phyloP scores from a whole-genome alignment of 2,329 filamentous ascomycete species.

The Fusarium liriodendri region DNA sequence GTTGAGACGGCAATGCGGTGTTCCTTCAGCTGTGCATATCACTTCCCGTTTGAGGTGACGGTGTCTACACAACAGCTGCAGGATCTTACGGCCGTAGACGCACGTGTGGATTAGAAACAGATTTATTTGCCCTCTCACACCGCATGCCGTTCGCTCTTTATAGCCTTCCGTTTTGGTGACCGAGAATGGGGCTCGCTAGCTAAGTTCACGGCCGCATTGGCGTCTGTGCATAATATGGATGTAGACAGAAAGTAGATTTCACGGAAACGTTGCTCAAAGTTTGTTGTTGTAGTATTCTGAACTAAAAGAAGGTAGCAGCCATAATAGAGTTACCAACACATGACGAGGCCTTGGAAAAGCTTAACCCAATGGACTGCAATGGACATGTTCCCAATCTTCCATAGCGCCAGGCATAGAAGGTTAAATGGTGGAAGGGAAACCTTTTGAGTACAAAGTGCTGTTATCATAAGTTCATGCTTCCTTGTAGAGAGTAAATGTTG shows the following conservation, averaged over 20 bases:
- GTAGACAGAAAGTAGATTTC: background rate
- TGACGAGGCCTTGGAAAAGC: background rate
- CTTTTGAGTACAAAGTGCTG: background rate
- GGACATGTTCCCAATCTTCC: background rate
- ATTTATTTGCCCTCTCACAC: background rate
- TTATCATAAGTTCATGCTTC: background rate
- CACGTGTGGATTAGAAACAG: background rate
- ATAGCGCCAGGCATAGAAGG: background rate
- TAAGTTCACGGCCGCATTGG: background rate
- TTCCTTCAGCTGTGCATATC: background rate
- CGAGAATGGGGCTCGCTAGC: background rate
- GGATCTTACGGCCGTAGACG: background rate
- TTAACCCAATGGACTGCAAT: background rate
- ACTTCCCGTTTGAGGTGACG: background rate
- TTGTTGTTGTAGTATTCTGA: background rate
- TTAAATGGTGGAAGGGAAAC: background rate
- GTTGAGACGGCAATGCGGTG: background rate
- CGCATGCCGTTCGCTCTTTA: background rate
- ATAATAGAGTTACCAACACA: background rate
- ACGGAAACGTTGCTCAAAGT: background rate
- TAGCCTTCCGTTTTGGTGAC: slow-evolving; percentile 3
- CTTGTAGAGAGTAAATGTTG: slow-evolving; percentile 8
- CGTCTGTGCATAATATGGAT: background rate
- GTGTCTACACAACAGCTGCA: background rate
- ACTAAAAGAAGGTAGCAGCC: background rate